phyloP scores from a whole-genome alignment of 129 eudicot species.

The Chrysanthemum makinoi region DNA sequence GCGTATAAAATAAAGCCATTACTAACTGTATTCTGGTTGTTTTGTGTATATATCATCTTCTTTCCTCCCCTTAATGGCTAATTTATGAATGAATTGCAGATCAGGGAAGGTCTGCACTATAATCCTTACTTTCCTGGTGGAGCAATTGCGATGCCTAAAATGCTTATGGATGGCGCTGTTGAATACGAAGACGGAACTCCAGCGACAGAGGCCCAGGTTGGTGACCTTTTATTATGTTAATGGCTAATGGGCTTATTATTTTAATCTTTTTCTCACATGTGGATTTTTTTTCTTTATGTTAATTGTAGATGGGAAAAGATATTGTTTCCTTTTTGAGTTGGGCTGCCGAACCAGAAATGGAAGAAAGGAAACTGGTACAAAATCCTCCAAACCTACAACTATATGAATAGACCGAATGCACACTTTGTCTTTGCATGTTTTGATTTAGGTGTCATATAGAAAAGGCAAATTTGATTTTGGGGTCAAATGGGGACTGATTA shows the following conservation, averaged over 20 bases:
- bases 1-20: too few relatives aligned
- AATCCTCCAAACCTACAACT: constrained; percentile 14
- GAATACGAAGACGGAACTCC: constrained; percentile 99
- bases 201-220: constrained; percentile 97
- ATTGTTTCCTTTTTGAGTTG: constrained; percentile 75
- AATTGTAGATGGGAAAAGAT: constrained; percentile 91
- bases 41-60: too few relatives aligned
- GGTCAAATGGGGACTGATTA: constrained; percentile 9
- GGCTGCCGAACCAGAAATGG: constrained; percentile 99
- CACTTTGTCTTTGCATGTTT: not conserved
- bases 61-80: not conserved
- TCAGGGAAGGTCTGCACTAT: constrained; percentile 91
- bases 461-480: not conserved
- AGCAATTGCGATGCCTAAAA: constrained; percentile 98
- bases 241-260: not conserved
- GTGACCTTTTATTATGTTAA: not conserved
- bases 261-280: not conserved
- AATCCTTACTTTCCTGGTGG: constrained; percentile 99
- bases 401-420: not conserved
- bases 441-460: not conserved
- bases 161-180: constrained; percentile 96
- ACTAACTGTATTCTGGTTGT: too few relatives aligned
- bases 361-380: constrained; percentile 88
- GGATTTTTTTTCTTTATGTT: not conserved
- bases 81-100: constrained; percentile 38